Evolutionary conservation across 2,329 filamentous ascomycete genomes (phyloP).

Genomic region (Atkinsonella texensis): DNA sequence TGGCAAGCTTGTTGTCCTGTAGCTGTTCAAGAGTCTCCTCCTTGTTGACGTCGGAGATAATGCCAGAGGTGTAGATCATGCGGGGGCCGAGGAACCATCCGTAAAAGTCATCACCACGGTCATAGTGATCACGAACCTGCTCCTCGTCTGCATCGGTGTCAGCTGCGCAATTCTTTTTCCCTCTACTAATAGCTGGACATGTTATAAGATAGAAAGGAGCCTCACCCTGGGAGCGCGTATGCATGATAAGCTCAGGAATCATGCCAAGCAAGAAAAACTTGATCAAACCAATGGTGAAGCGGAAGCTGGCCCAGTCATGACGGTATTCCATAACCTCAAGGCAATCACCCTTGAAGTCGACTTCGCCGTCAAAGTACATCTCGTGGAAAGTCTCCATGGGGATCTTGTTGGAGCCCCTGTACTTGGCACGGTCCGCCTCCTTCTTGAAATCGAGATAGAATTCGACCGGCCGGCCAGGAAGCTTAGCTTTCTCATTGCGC

Average conservation of each 20-base stretch:
- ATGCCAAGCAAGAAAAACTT: slow-evolving; percentile 81
- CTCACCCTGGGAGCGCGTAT: slow-evolving; percentile 70
- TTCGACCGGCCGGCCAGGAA: slow-evolving; percentile 78
- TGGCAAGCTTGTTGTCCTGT: slow-evolving; percentile 92
- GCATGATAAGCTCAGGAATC: slow-evolving; percentile 83
- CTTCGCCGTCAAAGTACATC: slow-evolving; percentile 92
- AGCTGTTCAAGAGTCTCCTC: slow-evolving; percentile 91
- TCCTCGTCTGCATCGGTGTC: slow-evolving; percentile 53
- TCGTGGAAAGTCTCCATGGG: slow-evolving; percentile 92
- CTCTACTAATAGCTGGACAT: neutral
- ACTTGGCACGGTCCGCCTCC: slow-evolving; percentile 48
- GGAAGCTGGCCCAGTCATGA: slow-evolving; percentile 94
- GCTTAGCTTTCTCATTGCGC: slow-evolving; percentile 82
- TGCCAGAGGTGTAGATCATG: slow-evolving; percentile 96
- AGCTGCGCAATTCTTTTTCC: slow-evolving; percentile 3
- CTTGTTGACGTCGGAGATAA: slow-evolving; percentile 76
- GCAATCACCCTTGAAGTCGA: slow-evolving; percentile 89
- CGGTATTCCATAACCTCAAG: slow-evolving; percentile 86
- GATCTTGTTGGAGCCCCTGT: slow-evolving; percentile 68
- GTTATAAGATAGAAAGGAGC: neutral
- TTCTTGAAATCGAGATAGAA: slow-evolving; percentile 80
- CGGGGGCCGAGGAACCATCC: slow-evolving; percentile 95
- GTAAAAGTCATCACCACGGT: slow-evolving; percentile 97
- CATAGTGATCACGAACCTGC: slow-evolving; percentile 95
- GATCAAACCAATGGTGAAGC: slow-evolving; percentile 76